Evolutionary conservation across 2,329 filamentous ascomycete species (phyloP).

Genomic region (Cercospora sojina): DNA sequence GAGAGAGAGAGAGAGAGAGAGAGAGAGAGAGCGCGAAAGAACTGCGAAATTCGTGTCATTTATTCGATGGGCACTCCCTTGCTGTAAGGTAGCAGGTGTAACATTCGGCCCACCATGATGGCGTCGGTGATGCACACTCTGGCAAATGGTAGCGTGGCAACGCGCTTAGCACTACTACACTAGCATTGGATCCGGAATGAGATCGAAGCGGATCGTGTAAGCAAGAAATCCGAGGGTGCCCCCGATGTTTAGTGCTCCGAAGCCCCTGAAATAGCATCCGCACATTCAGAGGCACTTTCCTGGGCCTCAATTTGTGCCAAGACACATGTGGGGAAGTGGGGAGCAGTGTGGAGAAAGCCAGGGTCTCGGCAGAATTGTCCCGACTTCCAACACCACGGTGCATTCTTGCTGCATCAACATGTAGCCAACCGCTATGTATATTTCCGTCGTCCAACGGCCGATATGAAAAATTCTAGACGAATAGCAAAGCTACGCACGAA

Average conservation of each 20-base stretch:
- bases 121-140: too few species aligned
- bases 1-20: too few species aligned
- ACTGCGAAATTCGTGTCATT: too few species aligned
- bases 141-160: too few species aligned
- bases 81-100: too few species aligned
- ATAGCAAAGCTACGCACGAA: neutral
- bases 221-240: neutral
- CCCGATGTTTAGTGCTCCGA: neutral
- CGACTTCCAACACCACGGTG: neutral
- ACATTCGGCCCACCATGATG: too few species aligned
- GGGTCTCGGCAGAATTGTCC: neutral
- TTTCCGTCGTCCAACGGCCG: neutral
- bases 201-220: neutral
- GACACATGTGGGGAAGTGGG: neutral
- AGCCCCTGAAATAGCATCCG: neutral
- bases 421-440: neutral
- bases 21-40: neutral
- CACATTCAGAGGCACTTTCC: neutral
- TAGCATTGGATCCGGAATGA: too few species aligned
- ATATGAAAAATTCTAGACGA: neutral
- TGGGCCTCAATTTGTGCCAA: neutral
- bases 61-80: too few species aligned
- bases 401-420: neutral
- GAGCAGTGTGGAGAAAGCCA: neutral
- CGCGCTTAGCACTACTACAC: too few species aligned